Evolutionary conservation across 768 basidiomycete genomes (phyloP).

Genomic region (Podaxis carcinomalis): DNA sequence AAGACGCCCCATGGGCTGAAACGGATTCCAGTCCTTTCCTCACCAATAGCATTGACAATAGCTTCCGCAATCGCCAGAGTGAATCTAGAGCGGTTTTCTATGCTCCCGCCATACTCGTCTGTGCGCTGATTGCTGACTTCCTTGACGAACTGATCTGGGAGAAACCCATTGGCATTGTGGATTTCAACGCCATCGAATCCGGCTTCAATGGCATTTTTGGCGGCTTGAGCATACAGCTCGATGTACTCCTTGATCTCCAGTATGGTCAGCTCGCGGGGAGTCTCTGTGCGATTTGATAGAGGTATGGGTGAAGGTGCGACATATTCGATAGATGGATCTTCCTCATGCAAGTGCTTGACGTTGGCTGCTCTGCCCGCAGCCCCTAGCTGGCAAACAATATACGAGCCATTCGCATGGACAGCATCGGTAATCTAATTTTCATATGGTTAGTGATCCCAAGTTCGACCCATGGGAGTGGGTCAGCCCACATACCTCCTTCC

Average conservation of each 20-base stretch:
- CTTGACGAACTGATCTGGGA: constrained; percentile 62
- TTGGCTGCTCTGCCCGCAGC: constrained; percentile 42
- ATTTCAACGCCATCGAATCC: constrained; percentile 62
- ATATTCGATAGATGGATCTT: constrained; percentile 11
- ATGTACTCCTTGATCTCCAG: constrained; percentile 49
- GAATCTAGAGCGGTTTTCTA: constrained; percentile 41
- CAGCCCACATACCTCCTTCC: constrained; percentile 40
- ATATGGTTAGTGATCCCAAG: background rate
- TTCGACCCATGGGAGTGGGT: background rate
- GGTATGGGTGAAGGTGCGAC: constrained; percentile 16
- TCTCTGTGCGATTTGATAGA: background rate
- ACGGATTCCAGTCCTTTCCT: constrained; percentile 49
- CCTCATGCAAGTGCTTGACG: constrained; percentile 7
- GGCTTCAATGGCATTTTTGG: constrained; percentile 52
- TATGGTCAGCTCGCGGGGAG: constrained; percentile 33
- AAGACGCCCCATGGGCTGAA: constrained; percentile 50
- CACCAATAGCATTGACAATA: constrained; percentile 47
- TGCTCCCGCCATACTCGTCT: constrained; percentile 62
- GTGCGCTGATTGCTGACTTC: constrained; percentile 24
- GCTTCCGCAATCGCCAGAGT: constrained; percentile 49
- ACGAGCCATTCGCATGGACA: constrained; percentile 27
- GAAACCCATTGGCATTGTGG: constrained; percentile 40
- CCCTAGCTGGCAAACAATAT: constrained; percentile 53
- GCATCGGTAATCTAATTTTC: constrained; percentile 43
- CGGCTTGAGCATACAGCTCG: constrained; percentile 47